These are phyloP conservation scores for Aspergillus sparsus DNA, from an alignment of 495 filamentous ascomycete species.

Conservation along the genomic window DNA sequence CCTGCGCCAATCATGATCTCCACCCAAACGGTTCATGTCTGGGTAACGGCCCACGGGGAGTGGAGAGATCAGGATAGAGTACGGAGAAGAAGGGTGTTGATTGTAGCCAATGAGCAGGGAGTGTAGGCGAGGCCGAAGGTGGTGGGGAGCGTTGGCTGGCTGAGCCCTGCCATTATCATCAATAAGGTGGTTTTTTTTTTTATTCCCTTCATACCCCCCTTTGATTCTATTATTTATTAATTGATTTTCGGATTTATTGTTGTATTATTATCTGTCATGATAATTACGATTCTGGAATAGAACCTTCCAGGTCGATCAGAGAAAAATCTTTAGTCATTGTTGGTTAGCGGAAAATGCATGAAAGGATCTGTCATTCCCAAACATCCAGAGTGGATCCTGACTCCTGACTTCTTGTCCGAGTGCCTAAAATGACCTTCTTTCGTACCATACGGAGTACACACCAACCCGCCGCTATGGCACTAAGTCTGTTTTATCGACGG, in stretches of 20 bases:
- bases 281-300: constrained; percentile 1
- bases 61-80: constrained; percentile 21
- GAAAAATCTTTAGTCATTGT: not conserved
- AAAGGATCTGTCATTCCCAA: constrained; percentile 21
- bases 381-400: constrained; percentile 7
- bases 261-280: not conserved
- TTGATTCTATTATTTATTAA: constrained; percentile 23
- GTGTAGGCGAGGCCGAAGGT: not conserved
- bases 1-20: constrained; percentile 29
- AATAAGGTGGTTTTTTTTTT: constrained; percentile 8
- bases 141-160: not conserved
- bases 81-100: constrained; percentile 10
- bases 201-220: constrained; percentile 12
- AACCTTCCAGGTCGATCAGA: constrained; percentile 4
- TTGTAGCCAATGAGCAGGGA: not conserved
- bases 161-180: not conserved
- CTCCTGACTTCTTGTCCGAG: constrained; percentile 10
- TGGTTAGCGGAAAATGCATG: constrained; percentile 19
- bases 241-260: not conserved
- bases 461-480: constrained; percentile 3
- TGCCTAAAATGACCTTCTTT: constrained; percentile 3
- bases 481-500: constrained; percentile 19
- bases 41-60: constrained; percentile 27
- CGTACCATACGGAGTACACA: not conserved
- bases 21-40: constrained; percentile 28